Base-by-base conservation (phyloP, 805 yeast genomes). In the Myxozyma neotropica region DNA sequence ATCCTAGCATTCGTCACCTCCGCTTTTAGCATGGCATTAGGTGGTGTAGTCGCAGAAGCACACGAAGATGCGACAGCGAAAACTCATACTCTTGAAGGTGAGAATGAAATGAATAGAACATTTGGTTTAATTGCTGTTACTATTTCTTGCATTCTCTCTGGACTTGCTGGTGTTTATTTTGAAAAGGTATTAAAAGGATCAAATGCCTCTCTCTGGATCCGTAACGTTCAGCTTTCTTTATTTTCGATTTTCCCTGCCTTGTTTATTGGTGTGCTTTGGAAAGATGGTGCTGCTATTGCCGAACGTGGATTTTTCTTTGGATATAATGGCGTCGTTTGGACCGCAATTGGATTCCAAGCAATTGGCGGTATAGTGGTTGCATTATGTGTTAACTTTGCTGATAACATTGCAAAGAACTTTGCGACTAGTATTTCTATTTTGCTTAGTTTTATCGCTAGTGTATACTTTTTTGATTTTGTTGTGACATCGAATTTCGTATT, bases 91-190 rank as follows among this genome's bases (percentile, higher is more conserved):
- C 56, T 48, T 26, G 64, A 55, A 15, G 65, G 56, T 26, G 55
- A 59, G 8, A 62, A 43, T 3, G 68, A 62, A 8, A 70, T 69
- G 71, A 69, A 69, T 55, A 55, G 61, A 7, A 53, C 62, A 13
- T 59, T 72, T 3, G 79, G 79, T 1, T 65, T 76, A 5, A 54
- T 70, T 10, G 77, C 78, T 12, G 79, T 76, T 31, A 52, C 68
- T 5, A 50, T 70, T 27, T 78, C 79, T 10, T 76, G 79, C 59
- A 61, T 73, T 7, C 64, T 75, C 40, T 69, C 74, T 23, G 79
- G 79, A 5, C 67, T 76, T 39, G 79, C 79, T 4, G 79, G 79
- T n/a, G 77, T 76, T 42, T 76, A 76, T 68, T 75, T 76, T 63
- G 79, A 76, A 53, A 74, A 74, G 64, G 77, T 74, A 29, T 71